Conservation (phyloP, 2,329 filamentous ascomycete species). For the Colletotrichum sp. region DNA sequence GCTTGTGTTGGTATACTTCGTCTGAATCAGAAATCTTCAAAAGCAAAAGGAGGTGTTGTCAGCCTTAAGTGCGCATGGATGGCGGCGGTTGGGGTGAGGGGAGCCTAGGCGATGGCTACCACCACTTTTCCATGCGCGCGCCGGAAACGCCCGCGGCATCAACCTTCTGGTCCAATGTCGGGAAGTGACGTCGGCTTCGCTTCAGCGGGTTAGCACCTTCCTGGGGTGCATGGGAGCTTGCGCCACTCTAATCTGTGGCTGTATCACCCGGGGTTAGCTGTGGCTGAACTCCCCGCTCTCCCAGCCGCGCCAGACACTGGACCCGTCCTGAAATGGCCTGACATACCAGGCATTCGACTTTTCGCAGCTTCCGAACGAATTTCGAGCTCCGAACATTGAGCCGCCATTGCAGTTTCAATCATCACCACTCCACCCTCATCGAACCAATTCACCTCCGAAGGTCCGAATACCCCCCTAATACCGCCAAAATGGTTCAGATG, state of each 20-base stretch:
- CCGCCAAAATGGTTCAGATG: slow-evolving; percentile 50
- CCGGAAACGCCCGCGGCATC: slow-evolving; percentile 19
- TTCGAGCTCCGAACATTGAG: slow-evolving; percentile 24
- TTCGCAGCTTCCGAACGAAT: slow-evolving; percentile 22
- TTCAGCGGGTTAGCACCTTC: not conserved
- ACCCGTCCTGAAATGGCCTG: not conserved
- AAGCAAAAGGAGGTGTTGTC: not conserved
- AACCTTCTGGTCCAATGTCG: slow-evolving; percentile 2
- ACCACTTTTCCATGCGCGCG: not conserved
- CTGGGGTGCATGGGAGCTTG: not conserved
- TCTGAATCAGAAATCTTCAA: not conserved
- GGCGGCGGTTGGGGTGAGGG: not conserved
- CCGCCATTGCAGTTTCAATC: slow-evolving; percentile 3
- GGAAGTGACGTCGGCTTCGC: slow-evolving; percentile 12
- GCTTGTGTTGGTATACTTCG: slow-evolving; percentile 6
- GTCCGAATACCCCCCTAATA: slow-evolving; percentile 25
- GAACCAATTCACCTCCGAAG: slow-evolving; percentile 29
- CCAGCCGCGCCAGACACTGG: not conserved
- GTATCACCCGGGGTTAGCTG: not conserved
- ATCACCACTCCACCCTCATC: slow-evolving; percentile 33
- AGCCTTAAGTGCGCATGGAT: slow-evolving; percentile 10
- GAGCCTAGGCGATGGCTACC: not conserved
- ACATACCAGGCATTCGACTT: not conserved
- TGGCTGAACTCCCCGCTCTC: slow-evolving; percentile 8
- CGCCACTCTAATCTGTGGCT: slow-evolving; percentile 2